phyloP scores from a whole-genome alignment of 192 early-diverging fungal species.

The Chytriomyces confervae region DNA sequence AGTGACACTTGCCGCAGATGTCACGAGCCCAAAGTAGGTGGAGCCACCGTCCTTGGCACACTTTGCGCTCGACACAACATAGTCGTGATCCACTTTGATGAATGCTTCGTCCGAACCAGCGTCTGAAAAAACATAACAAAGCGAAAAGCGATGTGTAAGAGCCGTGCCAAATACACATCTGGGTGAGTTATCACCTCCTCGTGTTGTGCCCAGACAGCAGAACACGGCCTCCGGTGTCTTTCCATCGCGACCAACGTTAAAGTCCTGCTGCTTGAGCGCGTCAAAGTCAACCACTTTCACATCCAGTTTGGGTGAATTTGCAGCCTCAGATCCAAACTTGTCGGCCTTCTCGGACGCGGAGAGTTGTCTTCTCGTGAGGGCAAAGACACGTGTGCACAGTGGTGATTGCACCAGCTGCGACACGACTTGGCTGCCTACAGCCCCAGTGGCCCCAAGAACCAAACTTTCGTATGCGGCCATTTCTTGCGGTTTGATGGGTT shows the following conservation, averaged over 20 bases:
- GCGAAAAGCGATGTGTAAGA: not conserved
- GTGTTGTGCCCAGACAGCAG: not conserved
- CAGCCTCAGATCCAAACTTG: not conserved
- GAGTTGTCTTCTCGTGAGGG: not conserved
- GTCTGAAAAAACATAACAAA: not conserved
- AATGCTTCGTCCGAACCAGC: not conserved
- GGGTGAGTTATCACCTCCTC: not conserved
- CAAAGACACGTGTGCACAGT: not conserved
- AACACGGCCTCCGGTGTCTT: not conserved
- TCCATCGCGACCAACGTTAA: not conserved
- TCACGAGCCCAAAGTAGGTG: not conserved
- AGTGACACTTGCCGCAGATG: not conserved
- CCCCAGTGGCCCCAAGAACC: constrained; percentile 4
- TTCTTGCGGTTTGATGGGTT: no score
- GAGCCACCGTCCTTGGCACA: not conserved
- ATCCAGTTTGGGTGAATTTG: not conserved
- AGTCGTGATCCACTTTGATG: not conserved
- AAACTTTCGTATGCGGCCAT: not conserved
- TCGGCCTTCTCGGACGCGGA: not conserved
- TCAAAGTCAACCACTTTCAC: not conserved
- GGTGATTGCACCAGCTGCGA: not conserved
- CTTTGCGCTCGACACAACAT: not conserved
- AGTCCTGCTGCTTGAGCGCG: not conserved
- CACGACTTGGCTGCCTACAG: not conserved
- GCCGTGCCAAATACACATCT: not conserved